Conservation (phyloP, 2,329 filamentous ascomycete genomes). For the Hypoxylon sp. region DNA sequence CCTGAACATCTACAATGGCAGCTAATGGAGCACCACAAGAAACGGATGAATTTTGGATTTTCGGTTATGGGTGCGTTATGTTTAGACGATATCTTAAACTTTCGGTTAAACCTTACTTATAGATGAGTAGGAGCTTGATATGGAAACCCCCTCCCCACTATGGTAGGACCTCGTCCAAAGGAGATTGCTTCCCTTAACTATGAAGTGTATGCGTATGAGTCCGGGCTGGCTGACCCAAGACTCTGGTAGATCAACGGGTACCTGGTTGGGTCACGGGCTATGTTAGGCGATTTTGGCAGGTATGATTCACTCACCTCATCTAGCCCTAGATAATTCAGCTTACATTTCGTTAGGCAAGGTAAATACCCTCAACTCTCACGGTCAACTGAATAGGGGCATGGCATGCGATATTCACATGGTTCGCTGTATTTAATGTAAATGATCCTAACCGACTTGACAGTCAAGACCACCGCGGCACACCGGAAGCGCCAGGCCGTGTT, state of each 20-base stretch:
- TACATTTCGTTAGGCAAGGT: constrained; percentile 48
- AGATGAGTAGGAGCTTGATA: constrained; percentile 81
- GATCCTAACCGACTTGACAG: constrained; percentile 62
- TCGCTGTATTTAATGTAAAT: background rate
- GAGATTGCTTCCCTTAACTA: background rate
- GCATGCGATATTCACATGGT: background rate
- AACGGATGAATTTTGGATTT: constrained; percentile 88
- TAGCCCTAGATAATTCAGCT: constrained; percentile 3
- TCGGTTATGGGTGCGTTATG: constrained; percentile 87
- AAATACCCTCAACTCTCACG: constrained; percentile 10
- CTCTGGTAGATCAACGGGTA: constrained; percentile 78
- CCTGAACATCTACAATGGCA: constrained; percentile 39
- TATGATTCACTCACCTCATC: constrained; percentile 58
- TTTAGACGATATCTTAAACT: constrained; percentile 1
- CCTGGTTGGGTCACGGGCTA: constrained; percentile 95
- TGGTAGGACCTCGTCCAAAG: constrained; percentile 68
- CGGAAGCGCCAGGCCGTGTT: constrained; percentile 87
- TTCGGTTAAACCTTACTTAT: constrained; percentile 21
- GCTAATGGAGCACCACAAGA: constrained; percentile 57
- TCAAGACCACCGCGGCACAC: constrained; percentile 94
- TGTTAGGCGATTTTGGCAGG: constrained; percentile 98
- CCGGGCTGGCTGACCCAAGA: constrained; percentile 28
- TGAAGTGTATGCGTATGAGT: background rate
- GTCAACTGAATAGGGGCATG: constrained; percentile 11
- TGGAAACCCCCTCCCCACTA: constrained; percentile 98